These are phyloP conservation scores for Aspergillus novofumigatus DNA, from an alignment of 2,329 filamentous ascomycete genomes.

Conservation along the genomic window DNA sequence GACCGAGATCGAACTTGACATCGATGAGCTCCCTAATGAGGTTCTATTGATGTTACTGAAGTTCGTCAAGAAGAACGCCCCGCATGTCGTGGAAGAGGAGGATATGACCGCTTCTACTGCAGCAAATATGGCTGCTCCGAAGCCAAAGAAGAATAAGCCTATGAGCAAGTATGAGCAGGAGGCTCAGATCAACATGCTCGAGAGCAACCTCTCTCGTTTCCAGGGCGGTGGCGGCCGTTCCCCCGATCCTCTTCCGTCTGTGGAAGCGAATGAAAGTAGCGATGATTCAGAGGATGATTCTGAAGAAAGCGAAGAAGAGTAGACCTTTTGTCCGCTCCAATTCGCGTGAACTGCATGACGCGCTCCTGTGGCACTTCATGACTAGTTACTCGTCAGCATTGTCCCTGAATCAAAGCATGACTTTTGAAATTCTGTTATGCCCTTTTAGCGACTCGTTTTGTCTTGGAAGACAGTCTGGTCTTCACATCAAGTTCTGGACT, in stretches of 20 bases:
- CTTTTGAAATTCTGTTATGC: conserved; percentile 1
- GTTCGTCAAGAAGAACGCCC: conserved; percentile 46
- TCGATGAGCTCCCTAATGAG: conserved; percentile 46
- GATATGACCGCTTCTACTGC: conserved; percentile 32
- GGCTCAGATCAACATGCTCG: conserved; percentile 46
- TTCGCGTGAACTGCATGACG: not conserved
- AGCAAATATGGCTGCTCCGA: conserved; percentile 33
- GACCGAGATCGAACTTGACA: conserved; percentile 47
- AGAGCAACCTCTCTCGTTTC: conserved; percentile 45
- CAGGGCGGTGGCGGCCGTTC: conserved; percentile 39
- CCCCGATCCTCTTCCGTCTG: conserved; percentile 41
- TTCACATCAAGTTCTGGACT: conserved; percentile 10
- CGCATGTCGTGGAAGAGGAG: conserved; percentile 41
- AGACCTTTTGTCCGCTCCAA: conserved; percentile 13
- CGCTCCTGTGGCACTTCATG: not conserved
- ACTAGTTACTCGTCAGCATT: not conserved
- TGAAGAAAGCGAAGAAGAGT: conserved; percentile 50
- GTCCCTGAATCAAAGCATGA: not conserved
- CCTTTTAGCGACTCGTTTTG: conserved; percentile 6
- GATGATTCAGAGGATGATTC: conserved; percentile 46
- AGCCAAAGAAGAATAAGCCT: conserved; percentile 50
- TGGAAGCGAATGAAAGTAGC: conserved; percentile 43
- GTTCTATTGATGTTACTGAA: conserved; percentile 43
- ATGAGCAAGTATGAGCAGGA: conserved; percentile 51
- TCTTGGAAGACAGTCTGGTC: conserved; percentile 9